phyloP scores from a whole-genome alignment of 306 rosid species.

The Gleditsia sinensis region DNA sequence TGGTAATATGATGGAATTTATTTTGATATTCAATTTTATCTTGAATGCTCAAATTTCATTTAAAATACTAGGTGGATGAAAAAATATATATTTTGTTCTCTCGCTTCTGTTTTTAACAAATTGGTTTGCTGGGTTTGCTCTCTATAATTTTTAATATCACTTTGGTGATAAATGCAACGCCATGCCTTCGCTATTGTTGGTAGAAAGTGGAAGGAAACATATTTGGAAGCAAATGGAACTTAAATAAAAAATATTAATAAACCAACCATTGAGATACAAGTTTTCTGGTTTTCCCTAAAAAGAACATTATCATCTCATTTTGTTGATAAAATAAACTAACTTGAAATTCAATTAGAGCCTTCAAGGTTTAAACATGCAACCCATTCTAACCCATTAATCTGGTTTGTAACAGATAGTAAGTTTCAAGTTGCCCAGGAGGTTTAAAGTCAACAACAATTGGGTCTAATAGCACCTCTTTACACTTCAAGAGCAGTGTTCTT shows the following conservation, averaged over 20 bases:
- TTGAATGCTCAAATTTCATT: conserved; percentile 25
- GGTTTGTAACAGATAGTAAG: background rate
- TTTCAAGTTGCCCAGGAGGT: background rate
- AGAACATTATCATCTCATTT: background rate
- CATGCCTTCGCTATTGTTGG: background rate
- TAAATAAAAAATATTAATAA: background rate
- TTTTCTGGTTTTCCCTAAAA: background rate
- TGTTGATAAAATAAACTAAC: background rate
- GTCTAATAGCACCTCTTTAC: background rate
- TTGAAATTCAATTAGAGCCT: background rate
- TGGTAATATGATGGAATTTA: conserved; percentile 16
- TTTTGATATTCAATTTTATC: conserved; percentile 18
- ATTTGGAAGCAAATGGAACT: no score
- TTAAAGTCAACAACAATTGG: background rate
- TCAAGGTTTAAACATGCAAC: background rate
- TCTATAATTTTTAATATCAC: conserved; percentile 11
- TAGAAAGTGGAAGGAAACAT: background rate
- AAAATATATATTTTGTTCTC: background rate
- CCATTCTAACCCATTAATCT: background rate
- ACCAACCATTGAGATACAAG: background rate
- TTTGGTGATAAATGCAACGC: conserved; percentile 15
- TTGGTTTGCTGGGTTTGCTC: background rate
- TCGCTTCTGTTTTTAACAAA: conserved; percentile 1
- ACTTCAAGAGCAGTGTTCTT: background rate
- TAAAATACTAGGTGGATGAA: background rate